A percentile compares a stretch with the other conserved stretches of the same genome.
These are phyloP conservation scores for Phytopythium litorale DNA, from an alignment of 352 stramenopile genomes.

Conservation along the genomic window DNA sequence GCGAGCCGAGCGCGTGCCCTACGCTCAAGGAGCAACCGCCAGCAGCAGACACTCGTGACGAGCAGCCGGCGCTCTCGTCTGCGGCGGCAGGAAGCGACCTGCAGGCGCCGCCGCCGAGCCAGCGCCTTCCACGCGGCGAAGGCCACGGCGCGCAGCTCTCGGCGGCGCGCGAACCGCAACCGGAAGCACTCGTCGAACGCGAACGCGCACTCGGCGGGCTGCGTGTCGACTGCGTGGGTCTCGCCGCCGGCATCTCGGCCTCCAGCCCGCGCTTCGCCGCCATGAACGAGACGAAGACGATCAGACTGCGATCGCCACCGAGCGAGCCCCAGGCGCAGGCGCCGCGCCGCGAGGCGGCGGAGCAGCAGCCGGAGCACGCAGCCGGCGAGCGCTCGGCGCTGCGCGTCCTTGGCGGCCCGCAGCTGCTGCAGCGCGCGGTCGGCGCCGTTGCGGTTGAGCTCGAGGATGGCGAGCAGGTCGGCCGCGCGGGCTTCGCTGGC, in stretches of 20 bases:
- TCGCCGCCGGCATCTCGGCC: neutral
- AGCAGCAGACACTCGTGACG: neutral
- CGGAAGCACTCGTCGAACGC: conserved; percentile 6
- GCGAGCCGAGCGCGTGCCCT: neutral
- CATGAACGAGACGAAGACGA: neutral
- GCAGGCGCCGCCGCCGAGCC: neutral
- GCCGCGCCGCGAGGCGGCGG: neutral
- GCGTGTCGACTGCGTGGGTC: neutral
- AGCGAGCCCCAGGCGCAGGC: neutral
- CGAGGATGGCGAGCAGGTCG: conserved; percentile 62
- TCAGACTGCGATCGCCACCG: neutral
- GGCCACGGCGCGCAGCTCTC: neutral
- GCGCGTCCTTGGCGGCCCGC: conserved; percentile 20
- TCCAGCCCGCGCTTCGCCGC: neutral
- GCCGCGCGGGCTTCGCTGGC: conserved; percentile 48
- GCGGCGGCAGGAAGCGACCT: neutral
- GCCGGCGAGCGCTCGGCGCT: conserved; percentile 3
- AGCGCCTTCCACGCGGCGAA: conserved; percentile 4
- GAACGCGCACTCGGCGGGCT: neutral
- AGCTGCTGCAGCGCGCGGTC: conserved; percentile 29
- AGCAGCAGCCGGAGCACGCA: conserved; percentile 12
- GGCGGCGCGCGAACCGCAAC: conserved; percentile 1
- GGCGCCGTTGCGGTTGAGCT: conserved; percentile 56
- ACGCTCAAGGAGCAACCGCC: neutral
- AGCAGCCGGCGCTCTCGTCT: neutral